Percentiles rank a stretch among this genome's conserved stretches.
phyloP scores from a whole-genome alignment of 1,284 basidiomycete genomes.

The Ceratobasidium sp. region DNA sequence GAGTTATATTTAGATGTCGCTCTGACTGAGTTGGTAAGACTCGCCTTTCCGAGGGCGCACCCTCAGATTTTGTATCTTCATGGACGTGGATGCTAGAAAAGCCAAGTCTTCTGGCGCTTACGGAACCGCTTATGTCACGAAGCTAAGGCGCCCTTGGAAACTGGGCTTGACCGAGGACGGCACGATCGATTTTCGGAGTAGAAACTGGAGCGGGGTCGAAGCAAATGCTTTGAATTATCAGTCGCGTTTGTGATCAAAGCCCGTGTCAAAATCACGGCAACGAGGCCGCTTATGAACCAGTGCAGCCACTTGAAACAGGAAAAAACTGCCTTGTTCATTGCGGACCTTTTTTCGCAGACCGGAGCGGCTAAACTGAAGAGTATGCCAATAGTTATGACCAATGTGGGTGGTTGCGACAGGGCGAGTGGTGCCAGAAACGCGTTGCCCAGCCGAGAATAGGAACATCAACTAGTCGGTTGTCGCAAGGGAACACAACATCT shows the following conservation, averaged over 20 bases:
- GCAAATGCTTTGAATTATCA: neutral
- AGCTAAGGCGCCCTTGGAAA: constrained; percentile 2
- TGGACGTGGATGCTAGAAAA: constrained; percentile 50
- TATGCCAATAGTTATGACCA: constrained; percentile 2
- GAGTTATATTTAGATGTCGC: neutral
- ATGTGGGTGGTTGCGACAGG: neutral
- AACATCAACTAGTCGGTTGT: constrained; percentile 2
- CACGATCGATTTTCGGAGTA: neutral
- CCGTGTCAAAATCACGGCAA: neutral
- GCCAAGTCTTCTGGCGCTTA: constrained; percentile 33
- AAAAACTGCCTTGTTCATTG: neutral
- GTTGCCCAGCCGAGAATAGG: constrained; percentile 31
- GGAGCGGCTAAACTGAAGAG: neutral
- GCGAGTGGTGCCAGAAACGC: constrained; percentile 25
- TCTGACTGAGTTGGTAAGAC: constrained; percentile 48
- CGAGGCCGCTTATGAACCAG: neutral
- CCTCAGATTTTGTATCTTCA: constrained; percentile 82
- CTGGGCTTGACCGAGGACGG: neutral
- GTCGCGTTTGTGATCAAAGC: neutral
- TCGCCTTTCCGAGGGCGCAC: constrained; percentile 80
- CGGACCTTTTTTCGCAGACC: neutral
- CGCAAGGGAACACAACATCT: constrained; percentile 26
- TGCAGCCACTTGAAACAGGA: neutral
- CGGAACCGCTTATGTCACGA: neutral
- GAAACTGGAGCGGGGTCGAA: neutral